Evolutionary conservation across 2,329 filamentous ascomycete species (phyloP).

Genomic region (Diaporthe nobilis): DNA sequence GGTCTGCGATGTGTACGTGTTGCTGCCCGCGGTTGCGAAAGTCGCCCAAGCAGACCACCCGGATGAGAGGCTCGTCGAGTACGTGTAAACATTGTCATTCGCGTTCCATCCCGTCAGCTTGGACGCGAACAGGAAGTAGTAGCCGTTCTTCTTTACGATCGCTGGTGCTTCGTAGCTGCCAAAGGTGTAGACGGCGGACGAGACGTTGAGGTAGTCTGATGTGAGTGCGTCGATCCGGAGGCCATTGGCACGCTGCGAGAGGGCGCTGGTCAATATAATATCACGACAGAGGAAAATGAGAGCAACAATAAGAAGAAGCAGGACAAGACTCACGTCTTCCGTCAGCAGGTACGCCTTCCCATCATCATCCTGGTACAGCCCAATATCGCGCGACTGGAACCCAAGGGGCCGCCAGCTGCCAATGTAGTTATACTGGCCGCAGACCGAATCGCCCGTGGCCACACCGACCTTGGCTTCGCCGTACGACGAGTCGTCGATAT

Average conservation of each 20-base stretch:
- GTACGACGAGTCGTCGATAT: constrained; percentile 75
- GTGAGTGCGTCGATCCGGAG: constrained; percentile 68
- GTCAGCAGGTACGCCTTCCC: constrained; percentile 72
- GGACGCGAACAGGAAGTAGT: constrained; percentile 77
- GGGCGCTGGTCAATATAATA: not conserved
- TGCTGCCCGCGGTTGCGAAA: constrained; percentile 69
- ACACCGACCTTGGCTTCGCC: constrained; percentile 75
- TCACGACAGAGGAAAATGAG: not conserved
- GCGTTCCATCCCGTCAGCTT: constrained; percentile 68
- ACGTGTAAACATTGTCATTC: constrained; percentile 70
- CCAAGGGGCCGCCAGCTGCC: constrained; percentile 52
- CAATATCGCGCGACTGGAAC: constrained; percentile 62
- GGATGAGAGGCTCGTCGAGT: constrained; percentile 37
- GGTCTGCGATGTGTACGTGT: constrained; percentile 72
- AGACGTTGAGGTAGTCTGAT: constrained; percentile 69
- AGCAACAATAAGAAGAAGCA: not conserved
- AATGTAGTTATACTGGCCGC: constrained; percentile 66
- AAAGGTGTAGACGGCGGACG: constrained; percentile 64
- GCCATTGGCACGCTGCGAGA: constrained; percentile 64
- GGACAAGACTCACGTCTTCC: constrained; percentile 66
- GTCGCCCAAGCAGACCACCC: constrained; percentile 73
- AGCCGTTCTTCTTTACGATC: constrained; percentile 71
- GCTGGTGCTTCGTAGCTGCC: constrained; percentile 71
- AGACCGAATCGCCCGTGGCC: constrained; percentile 70
- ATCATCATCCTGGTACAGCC: constrained; percentile 74